A percentile compares a stretch with the other conserved stretches of the same genome.
These are phyloP conservation scores for Myriosclerotinia curreyana DNA, from an alignment of 2,329 filamentous ascomycete species.

Conservation along the genomic window DNA sequence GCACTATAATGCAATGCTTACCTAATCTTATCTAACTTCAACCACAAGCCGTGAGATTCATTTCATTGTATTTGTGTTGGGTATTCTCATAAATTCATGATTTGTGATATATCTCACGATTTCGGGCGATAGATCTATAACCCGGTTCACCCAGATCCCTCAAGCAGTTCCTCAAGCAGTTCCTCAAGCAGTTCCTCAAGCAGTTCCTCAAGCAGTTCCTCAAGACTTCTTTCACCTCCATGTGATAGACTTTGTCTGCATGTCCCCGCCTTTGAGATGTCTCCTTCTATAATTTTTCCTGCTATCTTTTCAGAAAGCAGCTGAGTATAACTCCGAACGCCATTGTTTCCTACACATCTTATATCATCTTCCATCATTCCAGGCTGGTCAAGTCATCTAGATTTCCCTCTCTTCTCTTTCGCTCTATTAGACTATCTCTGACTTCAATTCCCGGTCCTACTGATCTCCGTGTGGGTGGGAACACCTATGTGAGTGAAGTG, in stretches of 20 bases:
- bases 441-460: slow-evolving; percentile 83
- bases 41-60: too few species aligned
- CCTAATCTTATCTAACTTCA: too few species aligned
- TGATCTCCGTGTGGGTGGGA: slow-evolving; percentile 46
- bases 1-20: neutral
- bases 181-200: neutral
- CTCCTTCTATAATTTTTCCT: neutral
- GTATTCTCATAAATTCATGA: neutral
- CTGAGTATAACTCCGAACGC: slow-evolving; percentile 31
- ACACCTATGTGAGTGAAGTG: slow-evolving; percentile 33
- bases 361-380: slow-evolving; percentile 33
- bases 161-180: too few species aligned
- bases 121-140: neutral
- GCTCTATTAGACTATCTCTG: slow-evolving; percentile 57
- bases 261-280: neutral
- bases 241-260: neutral
- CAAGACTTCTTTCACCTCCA: neutral
- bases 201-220: neutral
- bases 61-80: neutral
- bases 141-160: too few species aligned
- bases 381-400: slow-evolving; percentile 63
- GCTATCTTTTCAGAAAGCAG: neutral
- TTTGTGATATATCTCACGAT: neutral
- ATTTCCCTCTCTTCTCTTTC: slow-evolving; percentile 46
- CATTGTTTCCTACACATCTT: slow-evolving; percentile 19